Base-by-base conservation (phyloP, 1,139 yeast species). In the Magnusiomyces tetraspermus region DNA sequence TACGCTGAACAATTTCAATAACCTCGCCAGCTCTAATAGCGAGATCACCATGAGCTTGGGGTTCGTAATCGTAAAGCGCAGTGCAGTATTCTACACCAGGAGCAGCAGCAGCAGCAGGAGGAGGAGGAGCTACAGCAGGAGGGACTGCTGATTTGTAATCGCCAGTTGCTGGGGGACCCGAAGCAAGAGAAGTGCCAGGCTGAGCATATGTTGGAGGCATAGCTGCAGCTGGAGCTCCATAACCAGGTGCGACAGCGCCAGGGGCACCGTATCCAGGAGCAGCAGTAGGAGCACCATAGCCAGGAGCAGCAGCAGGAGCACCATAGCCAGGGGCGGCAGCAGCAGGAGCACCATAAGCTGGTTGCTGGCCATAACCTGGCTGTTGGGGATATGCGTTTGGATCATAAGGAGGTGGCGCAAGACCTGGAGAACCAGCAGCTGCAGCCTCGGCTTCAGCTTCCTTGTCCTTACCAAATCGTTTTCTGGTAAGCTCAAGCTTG, bases 21-120 rank as follows among this genome's bases (percentile, higher is more conserved):
- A 81, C 77, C 8, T 92, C 87, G 22, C 97, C 97, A 0, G 96
- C 96, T 40, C 82, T 78, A 71, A 92, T 85, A 19, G 85, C 71
- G 64, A 92, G 76, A 65, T 92, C 98, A 17, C 97, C 97, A 50
- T 79, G 86, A 0, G 96, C 94, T 68, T 83, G 90, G 1, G 94
- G 89, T 1, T 80, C 69, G 65, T 83, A 85, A 63, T 85, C 94
- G 63, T 85, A 85, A 53, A 84, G 68, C 0, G 94, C 92, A 21
- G 87, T 81, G 66, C 92, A 84, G 17, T 79, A 76, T 60, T 79
- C 82, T 1, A 65, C 71, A 2, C 71, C 72, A 3, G 76, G 65
- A 4, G 60, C 58, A 4, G 73, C 62, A 2, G 75, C 68, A 1
- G 76, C 67, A 11, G 76, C 68, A 24, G 76, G 69, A 8, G 69